Percentiles rank a stretch among this genome's conserved stretches.
Conservation (phyloP, 805 yeast species). For the Metschnikowia baotianmanensis region DNA sequence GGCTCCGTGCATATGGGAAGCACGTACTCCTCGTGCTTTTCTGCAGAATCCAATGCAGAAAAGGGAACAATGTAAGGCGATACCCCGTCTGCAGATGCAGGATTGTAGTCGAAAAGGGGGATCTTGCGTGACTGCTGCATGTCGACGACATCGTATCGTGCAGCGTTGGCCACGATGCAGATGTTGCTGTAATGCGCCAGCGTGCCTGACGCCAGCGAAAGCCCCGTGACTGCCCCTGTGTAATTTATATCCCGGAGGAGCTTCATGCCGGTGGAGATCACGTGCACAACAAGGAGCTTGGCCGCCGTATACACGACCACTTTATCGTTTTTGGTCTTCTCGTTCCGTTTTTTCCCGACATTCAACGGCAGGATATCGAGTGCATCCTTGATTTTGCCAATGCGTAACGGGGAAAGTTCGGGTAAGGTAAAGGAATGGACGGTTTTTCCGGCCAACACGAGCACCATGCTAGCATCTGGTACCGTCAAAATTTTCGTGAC, state of each 20-base stretch:
- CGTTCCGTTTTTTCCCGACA: constrained; percentile 13
- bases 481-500: constrained; percentile 28
- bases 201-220: constrained; percentile 27
- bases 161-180: constrained; percentile 32
- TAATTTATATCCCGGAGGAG: constrained; percentile 35
- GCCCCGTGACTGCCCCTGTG: constrained; percentile 26
- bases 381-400: constrained; percentile 37
- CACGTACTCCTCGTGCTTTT: constrained; percentile 31
- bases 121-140: constrained; percentile 31
- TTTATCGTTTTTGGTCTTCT: constrained; percentile 20
- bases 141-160: constrained; percentile 38
- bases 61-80: no score
- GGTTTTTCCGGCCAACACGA: constrained; percentile 27
- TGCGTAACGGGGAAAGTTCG: constrained; percentile 36
- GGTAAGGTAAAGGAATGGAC: constrained; percentile 33
- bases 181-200: constrained; percentile 30
- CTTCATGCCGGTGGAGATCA: constrained; percentile 26
- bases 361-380: constrained; percentile 29
- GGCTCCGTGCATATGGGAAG: constrained; percentile 35
- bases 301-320: constrained; percentile 29
- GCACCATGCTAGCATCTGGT: constrained; percentile 24
- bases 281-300: constrained; percentile 32
- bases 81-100: no score
- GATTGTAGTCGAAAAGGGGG: constrained; percentile 38
- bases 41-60: no score